Evolutionary conservation across 352 stramenopile genomes (phyloP).

Genomic region (Nothophytophthora sp.): DNA sequence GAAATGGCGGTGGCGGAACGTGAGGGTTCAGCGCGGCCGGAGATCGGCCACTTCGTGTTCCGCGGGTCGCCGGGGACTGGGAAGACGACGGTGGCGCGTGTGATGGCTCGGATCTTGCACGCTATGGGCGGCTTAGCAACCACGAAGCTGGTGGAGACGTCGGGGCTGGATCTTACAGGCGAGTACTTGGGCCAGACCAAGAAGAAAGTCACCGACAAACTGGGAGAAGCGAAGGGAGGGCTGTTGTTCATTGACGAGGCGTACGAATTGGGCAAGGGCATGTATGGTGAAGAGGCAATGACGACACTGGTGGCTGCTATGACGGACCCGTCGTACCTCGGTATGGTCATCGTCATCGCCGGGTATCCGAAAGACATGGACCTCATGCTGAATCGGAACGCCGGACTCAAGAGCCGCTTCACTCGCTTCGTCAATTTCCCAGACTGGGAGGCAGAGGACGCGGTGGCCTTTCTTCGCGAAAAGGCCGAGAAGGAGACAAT

Average conservation of each 20-base stretch:
- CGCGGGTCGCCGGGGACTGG: conserved; percentile 87
- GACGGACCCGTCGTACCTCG: conserved; percentile 80
- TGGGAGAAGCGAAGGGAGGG: conserved; percentile 89
- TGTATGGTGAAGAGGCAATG: conserved; percentile 87
- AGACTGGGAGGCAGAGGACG: conserved; percentile 86
- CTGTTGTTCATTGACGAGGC: conserved; percentile 95
- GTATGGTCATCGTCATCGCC: conserved; percentile 91
- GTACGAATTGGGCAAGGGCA: conserved; percentile 88
- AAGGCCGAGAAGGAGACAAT: conserved; percentile 50
- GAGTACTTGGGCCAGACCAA: conserved; percentile 91
- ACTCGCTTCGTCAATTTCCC: conserved; percentile 90
- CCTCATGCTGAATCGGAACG: conserved; percentile 87
- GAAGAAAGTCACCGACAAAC: conserved; percentile 81
- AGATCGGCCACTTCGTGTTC: conserved; percentile 89
- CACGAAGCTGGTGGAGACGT: conserved; percentile 92
- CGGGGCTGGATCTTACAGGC: conserved; percentile 87
- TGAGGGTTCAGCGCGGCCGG: conserved; percentile 55
- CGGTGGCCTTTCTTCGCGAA: conserved; percentile 54
- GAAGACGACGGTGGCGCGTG: conserved; percentile 91
- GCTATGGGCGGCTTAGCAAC: conserved; percentile 91
- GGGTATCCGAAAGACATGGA: conserved; percentile 91
- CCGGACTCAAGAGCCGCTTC: conserved; percentile 93
- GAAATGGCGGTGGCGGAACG: conserved; percentile 62
- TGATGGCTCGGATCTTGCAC: conserved; percentile 94
- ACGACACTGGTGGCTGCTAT: conserved; percentile 90